Conservation (phyloP, 768 basidiomycete species). For the Boletus rubropictus region DNA sequence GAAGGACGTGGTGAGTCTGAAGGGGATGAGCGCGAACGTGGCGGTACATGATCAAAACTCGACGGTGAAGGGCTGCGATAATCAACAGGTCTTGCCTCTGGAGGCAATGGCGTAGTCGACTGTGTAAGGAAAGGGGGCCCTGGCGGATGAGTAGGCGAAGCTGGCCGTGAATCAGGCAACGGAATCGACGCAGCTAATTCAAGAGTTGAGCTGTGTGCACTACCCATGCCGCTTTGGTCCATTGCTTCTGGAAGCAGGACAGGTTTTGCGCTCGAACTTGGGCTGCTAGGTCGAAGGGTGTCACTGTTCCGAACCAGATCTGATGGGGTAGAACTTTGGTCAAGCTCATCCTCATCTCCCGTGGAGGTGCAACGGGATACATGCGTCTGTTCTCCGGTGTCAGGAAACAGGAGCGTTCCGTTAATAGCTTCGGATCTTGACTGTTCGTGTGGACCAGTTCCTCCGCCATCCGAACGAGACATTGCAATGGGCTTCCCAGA, state of each 20-base stretch:
- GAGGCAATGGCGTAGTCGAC: neutral
- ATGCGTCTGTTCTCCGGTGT: neutral
- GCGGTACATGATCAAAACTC: neutral
- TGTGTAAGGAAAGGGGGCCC: neutral
- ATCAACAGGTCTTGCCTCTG: neutral
- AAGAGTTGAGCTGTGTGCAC: neutral
- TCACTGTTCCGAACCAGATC: neutral
- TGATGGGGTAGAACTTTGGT: neutral
- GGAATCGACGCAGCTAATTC: constrained; percentile 16
- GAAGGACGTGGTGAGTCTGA: neutral
- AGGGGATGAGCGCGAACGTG: constrained; percentile 6
- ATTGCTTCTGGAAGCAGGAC: neutral
- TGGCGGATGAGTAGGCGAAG: constrained; percentile 4
- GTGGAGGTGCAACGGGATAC: neutral
- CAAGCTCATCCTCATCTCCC: neutral
- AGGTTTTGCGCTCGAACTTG: neutral
- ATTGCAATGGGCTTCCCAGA: neutral
- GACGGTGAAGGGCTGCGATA: neutral
- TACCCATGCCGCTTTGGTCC: neutral
- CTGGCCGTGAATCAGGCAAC: constrained; percentile 18
- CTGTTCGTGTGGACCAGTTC: neutral
- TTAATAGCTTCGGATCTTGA: neutral
- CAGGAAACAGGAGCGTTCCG: neutral
- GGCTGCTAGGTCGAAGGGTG: neutral
- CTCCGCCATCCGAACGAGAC: neutral